Base-by-base conservation (phyloP, 163 green algal genomes). In the Volvox carteri region DNA sequence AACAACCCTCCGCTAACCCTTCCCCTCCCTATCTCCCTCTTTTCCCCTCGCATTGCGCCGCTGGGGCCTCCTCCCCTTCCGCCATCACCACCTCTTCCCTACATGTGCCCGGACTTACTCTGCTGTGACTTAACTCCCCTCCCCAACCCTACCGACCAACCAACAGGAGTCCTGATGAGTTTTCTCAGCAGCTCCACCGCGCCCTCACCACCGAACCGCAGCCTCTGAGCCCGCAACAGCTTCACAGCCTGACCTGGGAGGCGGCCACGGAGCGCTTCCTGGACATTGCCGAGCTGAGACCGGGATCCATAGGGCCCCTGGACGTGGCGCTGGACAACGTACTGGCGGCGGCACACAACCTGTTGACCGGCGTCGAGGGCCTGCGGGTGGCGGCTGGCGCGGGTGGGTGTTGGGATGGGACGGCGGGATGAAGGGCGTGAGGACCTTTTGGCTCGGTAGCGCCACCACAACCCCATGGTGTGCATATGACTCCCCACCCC, bases 181-280 rank as follows among this genome's bases (percentile, higher is more conserved):
- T 98, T 92, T 95, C 88, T 35, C n/a, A 88, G 70, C 94, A 95
- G 89, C 77, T 99, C 86, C 81, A 95, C 62, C 78, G 93, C 21
- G 97, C 96, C 39, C 90, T 98, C 91, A 25, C 33, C 12, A 75
- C 93, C 19, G 94, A 98, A 33, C 97, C 97, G 6, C 74, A 91
- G 80, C 97, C 97, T 35, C 95, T 99, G 77, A 93, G 78, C 0
- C 8, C 75, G 0, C 89, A 96, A 37, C 94, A 99, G 89, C 94
- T 96, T 85, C 92, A 96, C 86, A 77, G 84, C 19, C 93, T 99
- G 50, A 98, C 97, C 4, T 98, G 96, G 96, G 94, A 97, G 94
- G 95, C 94, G 23, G 96, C 97, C 19, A 98, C 96, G 5, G 93
- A 98, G 86, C 92, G 96, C 83, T 98, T 98, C 90, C 86, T 98